These are phyloP conservation scores for Chaetoscypha palmicola DNA, from an alignment of 2,329 filamentous ascomycete genomes.

Conservation along the genomic window DNA sequence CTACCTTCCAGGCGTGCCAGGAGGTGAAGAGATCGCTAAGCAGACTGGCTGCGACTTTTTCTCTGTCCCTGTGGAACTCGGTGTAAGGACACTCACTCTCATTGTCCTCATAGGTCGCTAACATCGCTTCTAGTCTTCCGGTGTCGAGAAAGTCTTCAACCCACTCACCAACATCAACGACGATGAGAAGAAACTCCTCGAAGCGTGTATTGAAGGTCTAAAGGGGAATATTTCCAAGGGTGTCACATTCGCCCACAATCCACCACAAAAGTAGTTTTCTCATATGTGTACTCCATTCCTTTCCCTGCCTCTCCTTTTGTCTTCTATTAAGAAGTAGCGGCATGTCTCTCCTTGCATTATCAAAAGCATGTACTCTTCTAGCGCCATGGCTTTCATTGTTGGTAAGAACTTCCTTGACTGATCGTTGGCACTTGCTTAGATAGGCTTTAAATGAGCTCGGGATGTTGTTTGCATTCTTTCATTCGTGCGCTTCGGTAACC, in stretches of 20 bases:
- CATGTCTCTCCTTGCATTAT: too few relatives aligned
- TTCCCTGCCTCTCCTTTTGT: slow-evolving; percentile 8
- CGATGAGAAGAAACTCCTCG: slow-evolving; percentile 82
- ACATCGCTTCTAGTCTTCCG: slow-evolving; percentile 54
- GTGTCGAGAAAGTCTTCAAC: slow-evolving; percentile 80
- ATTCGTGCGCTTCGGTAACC: slow-evolving; percentile 15
- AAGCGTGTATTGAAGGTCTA: slow-evolving; percentile 67
- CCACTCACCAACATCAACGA: slow-evolving; percentile 70
- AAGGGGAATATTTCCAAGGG: slow-evolving; percentile 95
- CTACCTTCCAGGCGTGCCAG: slow-evolving; percentile 84
- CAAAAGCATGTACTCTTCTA: slow-evolving; percentile 11
- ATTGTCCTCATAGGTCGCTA: slow-evolving; percentile 25
- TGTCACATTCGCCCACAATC: slow-evolving; percentile 79
- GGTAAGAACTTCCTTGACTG: slow-evolving; percentile 25
- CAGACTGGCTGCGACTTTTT: slow-evolving; percentile 86
- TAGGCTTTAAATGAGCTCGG: slow-evolving; percentile 37
- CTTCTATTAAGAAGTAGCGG: too few relatives aligned
- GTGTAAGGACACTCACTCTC: slow-evolving; percentile 55
- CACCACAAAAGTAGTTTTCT: slow-evolving; percentile 74
- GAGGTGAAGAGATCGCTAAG: slow-evolving; percentile 80
- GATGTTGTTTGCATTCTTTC: slow-evolving; percentile 18
- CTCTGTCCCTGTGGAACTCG: slow-evolving; percentile 91
- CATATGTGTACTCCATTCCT: slow-evolving; percentile 25
- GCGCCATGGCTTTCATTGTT: slow-evolving; percentile 10
- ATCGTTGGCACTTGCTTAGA: slow-evolving; percentile 32